Base-by-base conservation (phyloP, 192 early-diverging fungal species). In the Coemansia sp. region DNA sequence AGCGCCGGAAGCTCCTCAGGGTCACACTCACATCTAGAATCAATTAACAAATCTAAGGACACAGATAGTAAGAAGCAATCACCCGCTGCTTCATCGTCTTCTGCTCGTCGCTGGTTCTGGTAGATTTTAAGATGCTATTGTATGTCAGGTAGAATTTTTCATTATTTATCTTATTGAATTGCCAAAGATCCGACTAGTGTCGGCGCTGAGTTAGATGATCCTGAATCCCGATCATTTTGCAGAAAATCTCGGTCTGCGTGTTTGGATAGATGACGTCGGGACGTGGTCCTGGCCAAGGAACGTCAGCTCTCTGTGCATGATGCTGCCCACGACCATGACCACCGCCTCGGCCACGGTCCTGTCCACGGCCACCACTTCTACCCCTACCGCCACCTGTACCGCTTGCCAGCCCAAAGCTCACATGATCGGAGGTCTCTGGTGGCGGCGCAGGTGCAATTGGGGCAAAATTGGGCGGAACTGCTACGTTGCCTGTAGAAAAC, bases 181-280 rank as follows among this genome's bases (percentile, higher is more conserved):
- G 39, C 1, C 3, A 51, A 50, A 51, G 17, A 57, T 14, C 5
- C 32, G 33, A 21, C 27, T 66, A 57, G 33, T 58, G 32, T 0
- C 57, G 70, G 23, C 66, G 75, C 54, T 71, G 75, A 10, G 80
- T 82, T 58, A 83, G 33, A n/a, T 17, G 39, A 55, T 83, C 75
- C 30, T 72, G 53, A 11, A 97, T 84, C 17, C 85, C 84, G 9
- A 95, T 51, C 75, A 91, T 72, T 0, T 80, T 66, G 71, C 92
- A 94, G 54, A 97, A 89, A 9, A 68, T 81, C 4, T 77, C 85
- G 6, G 93, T 97, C 74, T 98, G 96, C 3, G 93, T 94, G 71
- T 96, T 98, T 5, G 85, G 67, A 31, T 89, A 88, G 14, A 84
- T 57, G 20, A 70, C 56, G 10, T 75, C 39, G 19, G 77, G 77